Base-by-base conservation (phyloP, 805 yeast genomes). In the Yamadazyma phyllophila region DNA sequence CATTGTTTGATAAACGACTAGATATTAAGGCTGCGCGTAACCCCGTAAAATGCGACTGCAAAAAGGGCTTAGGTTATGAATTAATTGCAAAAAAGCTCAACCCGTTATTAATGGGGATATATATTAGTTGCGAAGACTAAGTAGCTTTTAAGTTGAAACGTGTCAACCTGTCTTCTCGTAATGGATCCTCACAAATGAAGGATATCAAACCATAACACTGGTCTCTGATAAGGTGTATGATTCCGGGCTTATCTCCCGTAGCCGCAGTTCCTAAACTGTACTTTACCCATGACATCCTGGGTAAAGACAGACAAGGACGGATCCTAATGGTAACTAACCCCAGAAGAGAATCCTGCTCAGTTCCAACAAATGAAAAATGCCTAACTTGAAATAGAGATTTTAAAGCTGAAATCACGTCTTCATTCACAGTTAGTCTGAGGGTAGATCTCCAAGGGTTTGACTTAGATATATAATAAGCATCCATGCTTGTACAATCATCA, bases 21-120 rank as follows among this genome's bases (percentile, higher is more conserved):
- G 24, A 20, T 20, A 20, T 20, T 20, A 20, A 20, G 13, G 31
- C 31, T 29, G 31, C 7, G 31, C 31, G 13, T n/a, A 29, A 29
- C 13, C 13, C 31, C 13, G 13, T 29, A 7, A 36, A 16, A n/a
- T 13, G 40, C 40, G 40, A 37, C 15, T 36, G 39, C 39, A 36
- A 36, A 36, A 33, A 31, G 15, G 34, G 13, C 8, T 13, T 8
- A 2, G 14, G 13, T 20, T 29, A 11, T n/a, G 31, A n/a, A 29
- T 29, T 29, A n/a, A 29, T 29, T 29, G 31, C 31, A 29, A 29
- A 29, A 29, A 11, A 20, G n/a, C 6, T 20, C 24, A 20, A 20
- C 3, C 13, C 11, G 13, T 5, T 29, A 29, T 11, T 29, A 4
- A 29, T 29, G 7, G 31, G 13, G 4, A 5, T 29, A 29, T n/a